Percentiles rank a stretch among this genome's conserved stretches.
phyloP scores from a whole-genome alignment of 2,329 filamentous ascomycete genomes.

The Colletotrichum salicis region DNA sequence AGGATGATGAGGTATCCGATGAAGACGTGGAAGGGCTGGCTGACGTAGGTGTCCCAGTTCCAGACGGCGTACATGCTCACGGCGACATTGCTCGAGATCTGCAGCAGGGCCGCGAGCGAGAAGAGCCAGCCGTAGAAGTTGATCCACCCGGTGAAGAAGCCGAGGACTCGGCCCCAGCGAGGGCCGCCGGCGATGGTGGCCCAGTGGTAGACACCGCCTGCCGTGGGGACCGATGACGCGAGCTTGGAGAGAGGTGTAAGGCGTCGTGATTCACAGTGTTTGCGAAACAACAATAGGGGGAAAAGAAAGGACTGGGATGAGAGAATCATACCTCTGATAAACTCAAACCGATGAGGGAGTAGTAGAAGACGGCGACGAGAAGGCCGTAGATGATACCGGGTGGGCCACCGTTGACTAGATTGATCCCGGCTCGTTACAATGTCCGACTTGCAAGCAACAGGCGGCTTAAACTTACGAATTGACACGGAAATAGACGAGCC shows the following conservation, averaged over 20 bases:
- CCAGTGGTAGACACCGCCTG: conserved; percentile 71
- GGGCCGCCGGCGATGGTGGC: conserved; percentile 67
- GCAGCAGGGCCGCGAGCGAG: conserved; percentile 67
- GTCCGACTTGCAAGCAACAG: not conserved
- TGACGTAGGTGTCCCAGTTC: conserved; percentile 61
- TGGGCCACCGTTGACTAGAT: conserved; percentile 53
- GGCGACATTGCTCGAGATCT: conserved; percentile 68
- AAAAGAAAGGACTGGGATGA: not conserved
- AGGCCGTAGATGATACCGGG: conserved; percentile 55
- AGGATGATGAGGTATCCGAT: conserved; percentile 66
- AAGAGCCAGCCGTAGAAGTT: conserved; percentile 73
- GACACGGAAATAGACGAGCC: conserved; percentile 69
- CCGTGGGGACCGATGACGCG: conserved; percentile 69
- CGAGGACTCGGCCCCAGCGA: conserved; percentile 62
- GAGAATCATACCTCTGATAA: conserved; percentile 49
- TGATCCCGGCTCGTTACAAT: conserved; percentile 9
- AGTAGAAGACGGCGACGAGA: conserved; percentile 55
- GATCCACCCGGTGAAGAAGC: conserved; percentile 59
- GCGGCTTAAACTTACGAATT: conserved; percentile 50
- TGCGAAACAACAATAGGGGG: not conserved
- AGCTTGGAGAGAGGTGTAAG: conserved; percentile 52
- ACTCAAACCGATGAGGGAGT: conserved; percentile 54
- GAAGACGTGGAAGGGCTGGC: conserved; percentile 68
- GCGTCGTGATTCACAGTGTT: not conserved
- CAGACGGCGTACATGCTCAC: conserved; percentile 71